Evolutionary conservation across 1,284 basidiomycete species (phyloP), one percentile per base, ranked within the genome.

Genomic region (Ustanciosporium gigantosporum): DNA sequence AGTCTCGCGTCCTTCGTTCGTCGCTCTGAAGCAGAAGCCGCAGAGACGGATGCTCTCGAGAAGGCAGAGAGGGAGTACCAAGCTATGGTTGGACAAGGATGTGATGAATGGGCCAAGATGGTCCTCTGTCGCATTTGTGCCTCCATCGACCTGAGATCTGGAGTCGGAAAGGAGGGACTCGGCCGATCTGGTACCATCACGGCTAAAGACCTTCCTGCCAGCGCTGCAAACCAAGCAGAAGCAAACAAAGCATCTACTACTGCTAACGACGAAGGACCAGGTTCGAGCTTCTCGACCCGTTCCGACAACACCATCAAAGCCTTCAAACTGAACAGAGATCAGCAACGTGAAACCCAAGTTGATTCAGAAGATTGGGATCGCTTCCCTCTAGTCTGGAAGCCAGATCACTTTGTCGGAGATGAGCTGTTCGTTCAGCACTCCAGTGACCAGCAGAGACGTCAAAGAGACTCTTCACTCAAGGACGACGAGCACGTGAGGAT

Each of bases 51-150:
- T 25, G 64, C 64, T 6, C 48, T 70, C 23, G 61, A 65, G 34
- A 53, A 46, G 41, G 67, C 67, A 7, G 58, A 67, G 35, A 31
- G 41, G 2, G 66, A 67, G 17, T 55, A 62, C 23, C 48, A 53
- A 7, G 51, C 43, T 24, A 38, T 42, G 42, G 43, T 70, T 37
- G 49, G 50, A 17, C 61, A 52, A 29, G 49, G 57, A 29, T 67
- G 64, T 41, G 48, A 60, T 13, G 59, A 62, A n/a, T 66, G 62
- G 59, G 66, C 64, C 31, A 62, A 64, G 44, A 66, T 67, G 59
- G 64, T 59, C 1, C 42, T 67, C n/a, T 62, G 57, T 20, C 51
- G 65, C 14, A 31, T 67, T 0, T 64, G 64, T 25, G 52, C 64
- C 19, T 32, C 25, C n/a, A 41, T 59, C n/a, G 31, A 41, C 3